Conservation (phyloP, 2,329 filamentous ascomycete genomes). For the Trichoderma cornu-damae region DNA sequence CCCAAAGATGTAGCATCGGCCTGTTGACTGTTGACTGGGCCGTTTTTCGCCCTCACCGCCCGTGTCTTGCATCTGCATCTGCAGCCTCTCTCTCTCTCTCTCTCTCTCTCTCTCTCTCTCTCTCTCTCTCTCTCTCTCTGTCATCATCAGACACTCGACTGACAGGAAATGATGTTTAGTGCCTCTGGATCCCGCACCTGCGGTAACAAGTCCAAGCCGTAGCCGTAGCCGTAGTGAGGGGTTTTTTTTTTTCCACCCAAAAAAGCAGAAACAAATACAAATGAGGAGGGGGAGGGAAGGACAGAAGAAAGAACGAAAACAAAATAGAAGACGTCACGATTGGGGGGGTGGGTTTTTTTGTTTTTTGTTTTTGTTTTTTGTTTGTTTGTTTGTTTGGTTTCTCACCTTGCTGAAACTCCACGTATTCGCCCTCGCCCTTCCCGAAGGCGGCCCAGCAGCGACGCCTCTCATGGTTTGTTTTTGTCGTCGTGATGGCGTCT, state of each 20-base stretch:
- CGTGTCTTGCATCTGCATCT: conserved; percentile 6
- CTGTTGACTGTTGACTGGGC: no score
- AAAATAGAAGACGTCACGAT: neutral
- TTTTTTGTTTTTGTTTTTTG: no score
- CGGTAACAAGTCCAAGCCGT: neutral
- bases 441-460: conserved; percentile 32
- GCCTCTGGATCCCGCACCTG: neutral
- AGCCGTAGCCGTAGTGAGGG: no score
- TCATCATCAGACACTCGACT: conserved; percentile 17
- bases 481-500: neutral
- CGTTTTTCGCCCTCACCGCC: conserved; percentile 9
- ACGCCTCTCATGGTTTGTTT: conserved; percentile 33
- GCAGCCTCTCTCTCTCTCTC: neutral
- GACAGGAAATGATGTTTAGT: neutral
- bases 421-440: conserved; percentile 35
- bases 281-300: no score
- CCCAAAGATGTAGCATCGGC: no score
- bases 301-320: neutral
- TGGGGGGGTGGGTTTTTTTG: no score
- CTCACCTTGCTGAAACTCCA: conserved; percentile 40
- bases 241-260: no score
- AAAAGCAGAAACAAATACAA: no score
- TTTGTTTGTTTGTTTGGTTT: neutral
- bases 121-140: no score
- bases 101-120: neutral